Evolutionary conservation across 2,329 filamentous ascomycete genomes (phyloP).

Genomic region (Hymenoscyphus albidus): DNA sequence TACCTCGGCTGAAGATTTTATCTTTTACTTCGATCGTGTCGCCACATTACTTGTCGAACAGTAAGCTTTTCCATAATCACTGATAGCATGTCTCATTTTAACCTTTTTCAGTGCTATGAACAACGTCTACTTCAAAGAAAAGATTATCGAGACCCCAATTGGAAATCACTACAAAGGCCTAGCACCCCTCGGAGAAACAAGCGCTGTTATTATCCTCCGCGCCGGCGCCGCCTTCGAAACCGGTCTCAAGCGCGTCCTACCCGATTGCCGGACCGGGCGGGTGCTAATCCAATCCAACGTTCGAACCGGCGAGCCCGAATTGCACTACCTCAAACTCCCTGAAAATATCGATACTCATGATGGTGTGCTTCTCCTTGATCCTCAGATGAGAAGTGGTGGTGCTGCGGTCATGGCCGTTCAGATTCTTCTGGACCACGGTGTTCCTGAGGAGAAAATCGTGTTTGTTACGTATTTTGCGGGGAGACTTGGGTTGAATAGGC

Average conservation of each 20-base stretch:
- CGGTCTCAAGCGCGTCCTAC: slow-evolving; percentile 83
- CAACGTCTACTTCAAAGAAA: slow-evolving; percentile 65
- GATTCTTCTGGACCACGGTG: slow-evolving; percentile 91
- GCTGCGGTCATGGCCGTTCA: slow-evolving; percentile 88
- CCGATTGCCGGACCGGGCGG: slow-evolving; percentile 85
- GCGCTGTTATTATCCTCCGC: slow-evolving; percentile 82
- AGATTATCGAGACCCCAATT: slow-evolving; percentile 66
- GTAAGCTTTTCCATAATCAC: slow-evolving; percentile 39
- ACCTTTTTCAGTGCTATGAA: slow-evolving; percentile 61
- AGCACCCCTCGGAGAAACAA: slow-evolving; percentile 66
- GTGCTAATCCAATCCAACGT: slow-evolving; percentile 87
- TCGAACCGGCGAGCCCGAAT: slow-evolving; percentile 81
- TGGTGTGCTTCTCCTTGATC: slow-evolving; percentile 81
- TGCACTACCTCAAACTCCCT: slow-evolving; percentile 84
- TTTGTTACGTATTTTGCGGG: slow-evolving; percentile 92
- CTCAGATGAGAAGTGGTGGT: slow-evolving; percentile 91
- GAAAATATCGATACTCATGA: slow-evolving; percentile 69
- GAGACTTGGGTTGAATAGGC: slow-evolving; percentile 73
- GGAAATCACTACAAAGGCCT: slow-evolving; percentile 69
- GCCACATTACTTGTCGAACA: slow-evolving; percentile 80
- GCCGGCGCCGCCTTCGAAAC: slow-evolving; percentile 87
- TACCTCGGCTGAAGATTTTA: slow-evolving; percentile 82
- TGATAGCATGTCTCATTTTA: slow-evolving; percentile 5
- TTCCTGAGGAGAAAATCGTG: slow-evolving; percentile 77
- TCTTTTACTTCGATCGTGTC: slow-evolving; percentile 94